Conservation (phyloP, 208 protist species). For the Wallacemonas collosoma region DNA sequence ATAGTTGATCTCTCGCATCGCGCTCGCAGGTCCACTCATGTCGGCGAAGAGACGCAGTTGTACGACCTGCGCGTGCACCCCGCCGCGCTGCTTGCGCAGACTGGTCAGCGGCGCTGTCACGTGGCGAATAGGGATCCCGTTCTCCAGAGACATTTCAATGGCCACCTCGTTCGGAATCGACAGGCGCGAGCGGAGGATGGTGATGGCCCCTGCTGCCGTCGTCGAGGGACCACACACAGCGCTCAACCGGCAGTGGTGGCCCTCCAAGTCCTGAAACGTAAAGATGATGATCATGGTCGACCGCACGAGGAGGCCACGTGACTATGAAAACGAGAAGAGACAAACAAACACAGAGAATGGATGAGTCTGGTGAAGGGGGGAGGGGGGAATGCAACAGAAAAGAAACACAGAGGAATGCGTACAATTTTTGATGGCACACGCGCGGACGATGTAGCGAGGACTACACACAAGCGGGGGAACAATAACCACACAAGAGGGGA, state of each 20-base stretch:
- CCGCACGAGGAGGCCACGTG: not conserved
- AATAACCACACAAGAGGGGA: not conserved
- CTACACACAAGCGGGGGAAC: not conserved
- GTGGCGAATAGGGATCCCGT: slow-evolving; percentile 39
- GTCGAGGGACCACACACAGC: slow-evolving; percentile 39
- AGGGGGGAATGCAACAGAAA: not conserved
- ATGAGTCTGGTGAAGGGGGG: not conserved
- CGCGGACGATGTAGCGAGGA: not conserved
- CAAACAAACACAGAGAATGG: not conserved
- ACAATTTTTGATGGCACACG: too few relatives aligned
- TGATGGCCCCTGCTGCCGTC: slow-evolving; percentile 36
- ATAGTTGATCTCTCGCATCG: slow-evolving; percentile 32
- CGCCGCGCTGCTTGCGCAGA: slow-evolving; percentile 47
- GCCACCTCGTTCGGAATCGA: slow-evolving; percentile 36
- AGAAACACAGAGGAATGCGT: not conserved
- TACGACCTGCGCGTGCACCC: slow-evolving; percentile 29
- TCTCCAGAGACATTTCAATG: slow-evolving; percentile 40
- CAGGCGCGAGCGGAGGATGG: slow-evolving; percentile 32
- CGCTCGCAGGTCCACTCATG: slow-evolving; percentile 23
- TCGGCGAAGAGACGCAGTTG: slow-evolving; percentile 32
- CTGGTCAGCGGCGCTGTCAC: slow-evolving; percentile 40
- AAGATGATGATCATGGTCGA: slow-evolving; percentile 47
- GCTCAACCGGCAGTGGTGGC: slow-evolving; percentile 20
- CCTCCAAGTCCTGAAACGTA: slow-evolving; percentile 26
- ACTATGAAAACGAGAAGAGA: slow-evolving; percentile 5